Conservation (phyloP, 768 basidiomycete genomes). For the Hygrophoropsis aurantiaca region DNA sequence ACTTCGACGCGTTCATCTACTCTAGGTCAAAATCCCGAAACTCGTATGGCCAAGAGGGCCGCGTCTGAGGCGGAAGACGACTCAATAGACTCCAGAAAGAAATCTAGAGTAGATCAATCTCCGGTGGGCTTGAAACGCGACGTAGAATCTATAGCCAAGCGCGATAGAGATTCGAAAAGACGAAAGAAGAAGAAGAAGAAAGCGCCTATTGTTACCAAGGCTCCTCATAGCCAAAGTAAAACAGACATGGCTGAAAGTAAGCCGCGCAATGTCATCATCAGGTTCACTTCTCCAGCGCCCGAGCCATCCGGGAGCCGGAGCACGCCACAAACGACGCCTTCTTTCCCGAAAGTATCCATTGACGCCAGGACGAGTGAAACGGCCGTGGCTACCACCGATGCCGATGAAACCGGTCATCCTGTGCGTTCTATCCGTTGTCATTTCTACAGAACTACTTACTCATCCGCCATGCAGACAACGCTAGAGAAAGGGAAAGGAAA, state of each 20-base stretch:
- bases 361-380: not conserved
- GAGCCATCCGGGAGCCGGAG: not conserved
- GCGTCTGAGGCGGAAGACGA: slow-evolving; percentile 21
- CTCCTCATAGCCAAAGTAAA: slow-evolving; percentile 8
- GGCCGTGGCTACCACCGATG: too few species aligned
- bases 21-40: slow-evolving; percentile 12
- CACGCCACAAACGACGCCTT: not conserved
- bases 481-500: slow-evolving; percentile 9
- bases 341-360: not conserved
- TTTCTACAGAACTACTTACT: too few species aligned
- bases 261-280: slow-evolving; percentile 23
- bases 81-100: slow-evolving; percentile 20
- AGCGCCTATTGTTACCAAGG: slow-evolving; percentile 21
- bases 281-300: slow-evolving; percentile 20
- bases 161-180: slow-evolving; percentile 24
- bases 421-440: not conserved
- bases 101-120: slow-evolving; percentile 17
- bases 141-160: slow-evolving; percentile 5
- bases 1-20: slow-evolving; percentile 19
- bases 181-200: slow-evolving; percentile 30
- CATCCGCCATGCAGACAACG: not conserved
- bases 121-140: slow-evolving; percentile 8
- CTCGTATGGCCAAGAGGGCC: slow-evolving; percentile 11
- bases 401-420: not conserved
- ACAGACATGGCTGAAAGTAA: slow-evolving; percentile 12